Base-by-base conservation (phyloP, 495 filamentous ascomycete genomes). In the Lepraria neglecta region DNA sequence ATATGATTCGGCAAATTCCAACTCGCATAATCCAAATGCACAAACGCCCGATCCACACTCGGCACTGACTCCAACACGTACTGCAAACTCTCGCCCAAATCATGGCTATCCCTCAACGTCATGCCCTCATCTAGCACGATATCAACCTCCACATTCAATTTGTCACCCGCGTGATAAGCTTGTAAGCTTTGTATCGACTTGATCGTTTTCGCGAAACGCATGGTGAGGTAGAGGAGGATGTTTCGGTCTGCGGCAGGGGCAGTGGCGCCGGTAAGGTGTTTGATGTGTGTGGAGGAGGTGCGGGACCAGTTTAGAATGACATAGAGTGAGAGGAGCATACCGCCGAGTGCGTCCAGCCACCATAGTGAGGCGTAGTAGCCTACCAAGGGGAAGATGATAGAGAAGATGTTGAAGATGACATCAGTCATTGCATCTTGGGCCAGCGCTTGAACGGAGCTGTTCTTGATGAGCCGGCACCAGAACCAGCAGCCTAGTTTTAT, bases 171-270 rank as follows among this genome's bases (percentile, higher is more conserved):
- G 67, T 96, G 90, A 69, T 97, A 97, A 0, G 91, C 91, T 59
- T 92, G 84, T 19, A 96, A 70, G 27, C 90, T 87, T 68, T 95
- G 91, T 44, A 97, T 94, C 66, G 91, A 87, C 66, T 84, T 85
- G 62, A 97, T 92, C 4, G 87, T 87, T 55, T 87, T 89, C 24
- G 91, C 92, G 68, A 97, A 97, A 2, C 92, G 84, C 91, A 97
- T 96, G 2, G 90, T 92, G 61, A 95, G 79, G 74, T 97, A 97
- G 0, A 97, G 78, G 9, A 97, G 75, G 21, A 96, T 82, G 67
- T 92, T 96, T 42, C 90, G 81, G 65, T 96, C 87, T 56, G 87
- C 86, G 0, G 89, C 82, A 0, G 85, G 83, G 30, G 90, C 90
- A 0, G 90, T 87, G 38, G 87, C 88, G 3, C 92, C 92, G 0